These are phyloP conservation scores for Domatiomyces catenatus DNA, from an alignment of 2,329 filamentous ascomycete species.

Conservation along the genomic window DNA sequence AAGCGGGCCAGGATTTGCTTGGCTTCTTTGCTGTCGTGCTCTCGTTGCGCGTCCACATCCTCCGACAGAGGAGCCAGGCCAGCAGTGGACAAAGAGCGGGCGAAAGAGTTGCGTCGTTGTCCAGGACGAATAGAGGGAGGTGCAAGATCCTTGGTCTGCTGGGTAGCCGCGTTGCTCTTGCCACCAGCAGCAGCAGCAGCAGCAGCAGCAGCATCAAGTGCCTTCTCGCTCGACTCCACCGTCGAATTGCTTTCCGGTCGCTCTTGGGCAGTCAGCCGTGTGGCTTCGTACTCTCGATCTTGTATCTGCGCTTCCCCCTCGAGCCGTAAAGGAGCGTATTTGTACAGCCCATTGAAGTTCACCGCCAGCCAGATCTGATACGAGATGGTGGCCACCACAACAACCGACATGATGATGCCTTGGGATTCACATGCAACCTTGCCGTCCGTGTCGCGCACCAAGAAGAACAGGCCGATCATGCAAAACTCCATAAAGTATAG, in stretches of 20 bases:
- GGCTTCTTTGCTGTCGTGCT: constrained; percentile 5
- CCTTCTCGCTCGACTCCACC: constrained; percentile 1
- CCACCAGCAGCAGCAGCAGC: neutral
- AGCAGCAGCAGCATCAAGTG: neutral
- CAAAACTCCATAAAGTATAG: constrained; percentile 11
- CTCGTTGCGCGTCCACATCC: constrained; percentile 3
- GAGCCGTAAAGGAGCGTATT: constrained; percentile 9
- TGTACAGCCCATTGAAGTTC: constrained; percentile 9
- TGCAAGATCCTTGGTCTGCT: constrained; percentile 1
- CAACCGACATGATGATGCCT: constrained; percentile 9
- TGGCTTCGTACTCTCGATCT: constrained; percentile 3
- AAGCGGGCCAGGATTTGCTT: constrained; percentile 6
- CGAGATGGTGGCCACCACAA: constrained; percentile 5
- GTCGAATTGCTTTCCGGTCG: constrained; percentile 1
- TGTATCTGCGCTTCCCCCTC: constrained; percentile 6
- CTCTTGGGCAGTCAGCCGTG: constrained; percentile 1
- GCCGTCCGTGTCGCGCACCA: constrained; percentile 6
- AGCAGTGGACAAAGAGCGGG: neutral
- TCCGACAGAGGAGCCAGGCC: constrained; percentile 3
- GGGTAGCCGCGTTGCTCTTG: neutral
- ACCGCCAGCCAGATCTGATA: constrained; percentile 8
- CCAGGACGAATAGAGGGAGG: neutral
- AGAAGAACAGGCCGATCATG: constrained; percentile 10
- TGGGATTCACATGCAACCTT: constrained; percentile 6
- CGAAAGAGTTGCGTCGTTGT: constrained; percentile 2